Conservation (phyloP, 2,329 filamentous ascomycete species). For the Ophioceras dolichostomum region DNA sequence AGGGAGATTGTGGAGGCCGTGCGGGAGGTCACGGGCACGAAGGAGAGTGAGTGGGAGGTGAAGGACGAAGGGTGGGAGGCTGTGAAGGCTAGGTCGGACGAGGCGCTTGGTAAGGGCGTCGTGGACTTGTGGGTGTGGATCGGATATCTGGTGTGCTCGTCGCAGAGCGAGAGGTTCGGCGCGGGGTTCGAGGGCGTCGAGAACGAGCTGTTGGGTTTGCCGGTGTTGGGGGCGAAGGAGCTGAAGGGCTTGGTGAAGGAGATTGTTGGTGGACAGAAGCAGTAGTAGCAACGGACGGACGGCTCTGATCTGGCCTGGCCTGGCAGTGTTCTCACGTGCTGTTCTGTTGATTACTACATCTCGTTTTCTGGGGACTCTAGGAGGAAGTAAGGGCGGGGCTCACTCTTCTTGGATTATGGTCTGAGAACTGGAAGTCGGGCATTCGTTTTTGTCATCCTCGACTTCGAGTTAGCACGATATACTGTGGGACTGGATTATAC, state of each 20-base stretch:
- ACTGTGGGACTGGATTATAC: too few relatives aligned
- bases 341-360: too few relatives aligned
- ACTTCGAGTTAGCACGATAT: too few relatives aligned
- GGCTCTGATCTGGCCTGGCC: too few relatives aligned
- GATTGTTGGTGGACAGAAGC: too few relatives aligned
- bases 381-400: too few relatives aligned
- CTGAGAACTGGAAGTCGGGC: too few relatives aligned
- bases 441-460: too few relatives aligned
- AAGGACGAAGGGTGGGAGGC: slow-evolving; percentile 20
- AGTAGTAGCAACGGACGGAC: too few relatives aligned
- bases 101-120: slow-evolving; percentile 26
- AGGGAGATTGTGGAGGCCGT: slow-evolving; percentile 40
- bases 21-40: slow-evolving; percentile 34
- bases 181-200: slow-evolving; percentile 17
- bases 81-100: slow-evolving; percentile 21
- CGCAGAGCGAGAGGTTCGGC: slow-evolving; percentile 11
- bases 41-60: slow-evolving; percentile 40
- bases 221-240: slow-evolving; percentile 16
- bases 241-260: slow-evolving; percentile 1
- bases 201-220: slow-evolving; percentile 31
- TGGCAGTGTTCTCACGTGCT: too few relatives aligned
- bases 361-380: too few relatives aligned
- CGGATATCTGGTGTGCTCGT: neutral
- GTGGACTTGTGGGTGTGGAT: slow-evolving; percentile 9
- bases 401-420: too few relatives aligned